These are phyloP conservation scores for Coemansia sp. DNA, from an alignment of 192 early-diverging fungal species.

Conservation along the genomic window DNA sequence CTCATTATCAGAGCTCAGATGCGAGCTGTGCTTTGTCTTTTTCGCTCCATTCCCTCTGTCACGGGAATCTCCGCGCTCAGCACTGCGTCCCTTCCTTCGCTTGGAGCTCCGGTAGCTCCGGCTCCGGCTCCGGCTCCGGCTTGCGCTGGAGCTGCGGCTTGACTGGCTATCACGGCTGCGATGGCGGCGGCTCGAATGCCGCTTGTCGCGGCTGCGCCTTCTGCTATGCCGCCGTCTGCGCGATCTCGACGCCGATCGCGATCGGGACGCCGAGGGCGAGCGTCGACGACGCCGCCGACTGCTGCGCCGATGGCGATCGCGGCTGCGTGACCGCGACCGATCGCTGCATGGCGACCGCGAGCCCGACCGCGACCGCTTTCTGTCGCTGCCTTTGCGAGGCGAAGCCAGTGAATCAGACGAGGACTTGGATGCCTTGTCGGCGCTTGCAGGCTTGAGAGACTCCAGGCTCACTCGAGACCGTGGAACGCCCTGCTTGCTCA, in stretches of 20 bases:
- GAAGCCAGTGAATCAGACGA: background rate
- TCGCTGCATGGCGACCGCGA: constrained; percentile 28
- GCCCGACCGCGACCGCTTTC: constrained; percentile 17
- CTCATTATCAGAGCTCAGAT: constrained; percentile 1
- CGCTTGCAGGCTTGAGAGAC: constrained; percentile 23
- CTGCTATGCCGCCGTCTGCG: constrained; percentile 12
- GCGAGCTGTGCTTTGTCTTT: background rate
- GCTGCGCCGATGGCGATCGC: constrained; percentile 11
- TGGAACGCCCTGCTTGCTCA: constrained; percentile 50
- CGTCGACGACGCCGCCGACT: constrained; percentile 24
- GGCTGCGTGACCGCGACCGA: constrained; percentile 10
- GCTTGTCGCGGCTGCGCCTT: constrained; percentile 2
- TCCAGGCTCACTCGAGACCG: constrained; percentile 37
- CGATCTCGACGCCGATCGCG: constrained; percentile 16
- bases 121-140: constrained; percentile 20
- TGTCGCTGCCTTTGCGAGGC: constrained; percentile 8
- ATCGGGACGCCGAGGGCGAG: constrained; percentile 22
- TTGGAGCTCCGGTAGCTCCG: constrained; percentile 7
- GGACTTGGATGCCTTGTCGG: constrained; percentile 8
- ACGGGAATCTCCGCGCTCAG: background rate
- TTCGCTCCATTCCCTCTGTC: background rate
- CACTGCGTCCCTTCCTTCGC: constrained; percentile 9
- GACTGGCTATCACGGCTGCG: constrained; percentile 11
- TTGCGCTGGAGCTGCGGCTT: constrained; percentile 20
- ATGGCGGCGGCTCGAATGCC: constrained; percentile 15